Conservation (phyloP, 352 stramenopile genomes). For the Phytophthora nicotianae region DNA sequence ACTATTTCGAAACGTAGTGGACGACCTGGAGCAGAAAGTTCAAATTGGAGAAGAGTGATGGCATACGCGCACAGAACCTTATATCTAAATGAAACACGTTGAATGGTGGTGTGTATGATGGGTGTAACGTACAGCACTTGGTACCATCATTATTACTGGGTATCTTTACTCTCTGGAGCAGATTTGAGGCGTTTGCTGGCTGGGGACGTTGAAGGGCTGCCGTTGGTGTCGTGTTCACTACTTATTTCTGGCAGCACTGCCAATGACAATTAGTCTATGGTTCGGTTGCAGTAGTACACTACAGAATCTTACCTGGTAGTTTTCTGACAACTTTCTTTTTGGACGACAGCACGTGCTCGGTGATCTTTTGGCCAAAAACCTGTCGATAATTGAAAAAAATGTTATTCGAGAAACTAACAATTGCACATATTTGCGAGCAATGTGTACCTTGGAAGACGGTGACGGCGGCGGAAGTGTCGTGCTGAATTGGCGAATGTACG, state of each 20-base stretch:
- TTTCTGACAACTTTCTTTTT: constrained; percentile 30
- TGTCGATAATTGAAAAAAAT: not conserved
- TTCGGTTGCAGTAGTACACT: not conserved
- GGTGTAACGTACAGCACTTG: no score
- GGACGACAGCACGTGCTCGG: constrained; percentile 2
- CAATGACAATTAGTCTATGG: constrained; percentile 2
- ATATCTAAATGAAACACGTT: no score
- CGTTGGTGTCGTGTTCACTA: constrained; percentile 15
- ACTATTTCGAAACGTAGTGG: constrained; percentile 35
- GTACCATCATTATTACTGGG: no score
- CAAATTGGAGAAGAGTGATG: no score
- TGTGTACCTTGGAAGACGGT: constrained; percentile 67
- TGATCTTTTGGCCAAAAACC: constrained; percentile 24
- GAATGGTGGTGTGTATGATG: no score
- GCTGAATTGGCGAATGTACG: constrained; percentile 66
- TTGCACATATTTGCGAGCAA: not conserved
- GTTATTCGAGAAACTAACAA: no score
- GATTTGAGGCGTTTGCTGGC: constrained; percentile 25
- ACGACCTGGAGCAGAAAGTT: constrained; percentile 16
- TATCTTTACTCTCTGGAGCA: constrained; percentile 5
- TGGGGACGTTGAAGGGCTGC: constrained; percentile 12
- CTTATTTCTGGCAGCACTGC: constrained; percentile 23
- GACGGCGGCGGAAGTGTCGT: constrained; percentile 69
- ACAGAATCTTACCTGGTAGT: constrained; percentile 23
- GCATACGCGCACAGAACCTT: no score